Conservation (phyloP, 371 early-diverging fungal species). For the Mortierella sp. region DNA sequence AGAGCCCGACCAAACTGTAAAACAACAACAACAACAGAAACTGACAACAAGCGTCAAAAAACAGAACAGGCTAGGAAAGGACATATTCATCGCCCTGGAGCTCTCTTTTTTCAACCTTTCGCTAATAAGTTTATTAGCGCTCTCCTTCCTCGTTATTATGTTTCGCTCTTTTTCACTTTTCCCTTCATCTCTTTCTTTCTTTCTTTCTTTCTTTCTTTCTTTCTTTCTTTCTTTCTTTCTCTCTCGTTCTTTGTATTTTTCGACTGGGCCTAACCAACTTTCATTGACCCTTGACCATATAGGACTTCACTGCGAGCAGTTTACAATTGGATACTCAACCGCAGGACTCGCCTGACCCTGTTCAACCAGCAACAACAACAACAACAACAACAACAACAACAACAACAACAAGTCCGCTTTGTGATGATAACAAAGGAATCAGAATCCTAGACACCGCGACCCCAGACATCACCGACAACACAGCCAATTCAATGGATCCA, state of each 20-base stretch:
- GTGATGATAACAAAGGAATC: background rate
- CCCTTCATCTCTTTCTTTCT: background rate
- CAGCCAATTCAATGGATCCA: slow-evolving; percentile 6
- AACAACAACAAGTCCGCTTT: background rate
- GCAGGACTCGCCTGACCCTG: background rate
- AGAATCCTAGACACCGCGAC: slow-evolving; percentile 9
- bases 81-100: background rate
- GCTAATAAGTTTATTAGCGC: slow-evolving; percentile 24
- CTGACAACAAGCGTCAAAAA: slow-evolving; percentile 1
- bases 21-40: background rate
- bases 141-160: background rate
- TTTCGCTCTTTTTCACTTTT: slow-evolving; percentile 3
- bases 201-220: background rate
- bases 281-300: background rate
- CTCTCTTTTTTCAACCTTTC: background rate
- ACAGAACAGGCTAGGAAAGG: background rate
- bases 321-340: background rate
- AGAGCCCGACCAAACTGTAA: slow-evolving; percentile 40
- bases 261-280: background rate
- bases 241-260: background rate
- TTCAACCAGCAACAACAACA: too few species aligned
- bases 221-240: background rate
- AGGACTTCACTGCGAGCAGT: background rate
- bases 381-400: too few species aligned
- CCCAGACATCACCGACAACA: slow-evolving; percentile 9